Evolutionary conservation across 2,329 filamentous ascomycete species (phyloP).

Genomic region (Xylariaceae sp.): DNA sequence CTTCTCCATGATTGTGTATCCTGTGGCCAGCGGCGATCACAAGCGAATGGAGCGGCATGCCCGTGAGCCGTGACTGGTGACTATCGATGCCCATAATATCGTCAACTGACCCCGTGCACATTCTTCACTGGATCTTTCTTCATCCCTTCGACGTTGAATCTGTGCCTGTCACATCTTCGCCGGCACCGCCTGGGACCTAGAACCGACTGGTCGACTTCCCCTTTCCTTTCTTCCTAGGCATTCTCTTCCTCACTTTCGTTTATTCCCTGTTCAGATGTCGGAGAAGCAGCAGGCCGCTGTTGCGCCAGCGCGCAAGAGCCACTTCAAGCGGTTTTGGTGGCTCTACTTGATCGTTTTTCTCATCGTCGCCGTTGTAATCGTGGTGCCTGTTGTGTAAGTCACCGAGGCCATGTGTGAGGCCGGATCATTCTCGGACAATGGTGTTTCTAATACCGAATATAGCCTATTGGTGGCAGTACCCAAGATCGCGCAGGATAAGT

Average conservation of each 20-base stretch:
- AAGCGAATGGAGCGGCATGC: neutral
- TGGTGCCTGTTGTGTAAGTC: slow-evolving; percentile 60
- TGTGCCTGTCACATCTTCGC: neutral
- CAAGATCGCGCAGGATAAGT: slow-evolving; percentile 52
- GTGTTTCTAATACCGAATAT: slow-evolving; percentile 1
- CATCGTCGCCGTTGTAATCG: slow-evolving; percentile 44
- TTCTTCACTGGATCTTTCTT: neutral
- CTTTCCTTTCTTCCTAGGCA: neutral
- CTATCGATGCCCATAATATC: neutral
- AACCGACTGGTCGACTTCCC: neutral
- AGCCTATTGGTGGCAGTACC: slow-evolving; percentile 56
- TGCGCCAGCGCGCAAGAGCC: slow-evolving; percentile 35
- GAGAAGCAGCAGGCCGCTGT: neutral
- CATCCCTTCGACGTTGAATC: neutral
- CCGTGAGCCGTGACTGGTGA: neutral
- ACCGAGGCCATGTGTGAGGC: neutral
- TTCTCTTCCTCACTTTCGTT: neutral
- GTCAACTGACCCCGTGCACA: neutral
- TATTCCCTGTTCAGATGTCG: slow-evolving; percentile 8
- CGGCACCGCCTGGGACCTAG: too few relatives aligned
- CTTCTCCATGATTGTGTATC: neutral
- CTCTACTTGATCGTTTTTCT: slow-evolving; percentile 49
- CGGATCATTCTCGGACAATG: neutral
- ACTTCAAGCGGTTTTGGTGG: slow-evolving; percentile 60
- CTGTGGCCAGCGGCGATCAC: neutral